Conservation (phyloP, 495 filamentous ascomycete species). For the Xylaria grammica region DNA sequence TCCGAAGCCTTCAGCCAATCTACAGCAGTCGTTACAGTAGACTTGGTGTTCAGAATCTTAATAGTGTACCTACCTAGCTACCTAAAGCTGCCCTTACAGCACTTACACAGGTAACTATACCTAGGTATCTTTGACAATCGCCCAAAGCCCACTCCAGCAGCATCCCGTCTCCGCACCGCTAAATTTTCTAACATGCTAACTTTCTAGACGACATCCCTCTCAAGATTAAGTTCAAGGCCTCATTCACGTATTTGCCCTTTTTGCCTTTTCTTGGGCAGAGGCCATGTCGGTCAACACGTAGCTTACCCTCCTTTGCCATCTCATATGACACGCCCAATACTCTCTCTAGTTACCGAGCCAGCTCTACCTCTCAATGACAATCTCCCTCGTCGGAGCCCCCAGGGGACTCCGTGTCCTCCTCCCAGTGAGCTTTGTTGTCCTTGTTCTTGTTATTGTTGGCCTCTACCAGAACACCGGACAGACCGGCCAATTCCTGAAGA, state of each 20-base stretch:
- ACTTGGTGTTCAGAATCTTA: no score
- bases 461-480: constrained; percentile 25
- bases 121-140: no score
- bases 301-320: not conserved
- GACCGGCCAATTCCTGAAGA: constrained; percentile 30
- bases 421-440: constrained; percentile 26
- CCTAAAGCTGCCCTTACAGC: no score
- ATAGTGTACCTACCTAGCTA: no score
- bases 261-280: not conserved
- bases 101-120: no score
- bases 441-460: constrained; percentile 32
- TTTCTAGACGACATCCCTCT: no score
- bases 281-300: constrained; percentile 3
- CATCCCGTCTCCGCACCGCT: not conserved
- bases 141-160: constrained; percentile 3
- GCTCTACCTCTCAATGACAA: constrained; percentile 11
- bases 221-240: not conserved
- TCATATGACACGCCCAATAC: no score
- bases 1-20: no score
- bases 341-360: not conserved
- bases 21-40: no score
- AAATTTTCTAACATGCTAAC: no score
- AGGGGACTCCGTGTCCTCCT: constrained; percentile 34
- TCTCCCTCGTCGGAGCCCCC: constrained; percentile 33
- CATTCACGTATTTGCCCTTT: not conserved